Percentiles rank a stretch among this genome's conserved stretches.
Conservation (phyloP, 805 yeast genomes). For the Sungouiozyma ichnusensis region DNA sequence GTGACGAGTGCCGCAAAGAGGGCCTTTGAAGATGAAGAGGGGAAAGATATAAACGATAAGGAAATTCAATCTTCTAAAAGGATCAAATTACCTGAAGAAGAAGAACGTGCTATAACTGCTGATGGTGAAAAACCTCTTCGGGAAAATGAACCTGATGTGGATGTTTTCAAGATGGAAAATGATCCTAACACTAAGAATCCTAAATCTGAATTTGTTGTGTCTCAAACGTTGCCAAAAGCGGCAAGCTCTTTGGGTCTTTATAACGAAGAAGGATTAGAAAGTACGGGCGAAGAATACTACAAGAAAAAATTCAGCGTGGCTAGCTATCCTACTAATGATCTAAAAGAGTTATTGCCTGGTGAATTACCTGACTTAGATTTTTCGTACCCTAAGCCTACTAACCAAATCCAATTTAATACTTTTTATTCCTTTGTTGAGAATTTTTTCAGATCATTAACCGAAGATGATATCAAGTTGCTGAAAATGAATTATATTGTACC, state of each 20-base stretch:
- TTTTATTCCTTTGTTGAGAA: conserved; percentile 80
- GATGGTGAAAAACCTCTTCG: not conserved
- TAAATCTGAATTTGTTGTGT: conserved; percentile 60
- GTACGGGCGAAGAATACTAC: conserved; percentile 63
- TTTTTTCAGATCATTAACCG: conserved; percentile 63
- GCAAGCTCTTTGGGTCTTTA: conserved; percentile 58
- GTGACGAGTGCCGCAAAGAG: not conserved
- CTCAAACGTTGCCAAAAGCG: conserved; percentile 57
- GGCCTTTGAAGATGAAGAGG: not conserved
- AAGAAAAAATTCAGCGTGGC: conserved; percentile 78
- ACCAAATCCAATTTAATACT: conserved; percentile 87
- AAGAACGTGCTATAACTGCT: not conserved
- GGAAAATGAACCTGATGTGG: not conserved
- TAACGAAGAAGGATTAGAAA: conserved; percentile 51
- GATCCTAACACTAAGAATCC: conserved; percentile 61
- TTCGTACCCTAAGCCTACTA: conserved; percentile 70
- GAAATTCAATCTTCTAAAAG: not conserved
- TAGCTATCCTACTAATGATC: conserved; percentile 73
- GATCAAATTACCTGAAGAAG: not conserved
- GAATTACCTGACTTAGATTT: conserved; percentile 79
- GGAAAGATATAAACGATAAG: not conserved
- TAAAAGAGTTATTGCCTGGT: conserved; percentile 74
- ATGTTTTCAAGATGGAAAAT: conserved; percentile 29
- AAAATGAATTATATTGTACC: conserved; percentile 52
- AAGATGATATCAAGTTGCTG: conserved; percentile 72